phyloP scores from a whole-genome alignment of 2,329 filamentous ascomycete genomes.

The Immersiporthe knoxdaviesiana region DNA sequence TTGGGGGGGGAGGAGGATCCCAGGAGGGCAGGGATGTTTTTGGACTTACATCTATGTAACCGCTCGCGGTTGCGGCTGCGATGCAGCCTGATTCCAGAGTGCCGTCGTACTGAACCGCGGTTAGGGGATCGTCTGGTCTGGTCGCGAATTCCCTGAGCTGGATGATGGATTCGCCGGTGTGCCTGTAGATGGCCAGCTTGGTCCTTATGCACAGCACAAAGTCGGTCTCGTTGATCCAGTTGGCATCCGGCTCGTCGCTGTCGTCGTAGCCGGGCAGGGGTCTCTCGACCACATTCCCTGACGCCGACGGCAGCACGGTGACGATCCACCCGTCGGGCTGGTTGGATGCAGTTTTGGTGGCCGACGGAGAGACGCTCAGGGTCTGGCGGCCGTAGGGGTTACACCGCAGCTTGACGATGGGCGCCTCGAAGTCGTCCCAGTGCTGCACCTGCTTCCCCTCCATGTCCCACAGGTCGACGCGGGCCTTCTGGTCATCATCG shows the following conservation, averaged over 20 bases:
- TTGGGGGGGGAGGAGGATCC: background rate
- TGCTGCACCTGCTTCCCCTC: slow-evolving; percentile 57
- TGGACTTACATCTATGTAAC: slow-evolving; percentile 62
- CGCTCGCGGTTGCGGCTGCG: slow-evolving; percentile 64
- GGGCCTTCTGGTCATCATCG: slow-evolving; percentile 56
- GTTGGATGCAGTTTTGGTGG: slow-evolving; percentile 47
- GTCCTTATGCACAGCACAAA: slow-evolving; percentile 64
- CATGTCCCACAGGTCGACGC: slow-evolving; percentile 58
- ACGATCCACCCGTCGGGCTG: slow-evolving; percentile 49
- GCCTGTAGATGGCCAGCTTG: slow-evolving; percentile 53
- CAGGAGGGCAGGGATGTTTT: background rate
- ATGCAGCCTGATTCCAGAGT: slow-evolving; percentile 48
- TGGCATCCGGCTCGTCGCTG: slow-evolving; percentile 58
- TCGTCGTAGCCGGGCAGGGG: slow-evolving; percentile 53
- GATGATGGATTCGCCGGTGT: slow-evolving; percentile 50
- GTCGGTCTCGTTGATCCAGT: slow-evolving; percentile 62
- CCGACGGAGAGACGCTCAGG: slow-evolving; percentile 60
- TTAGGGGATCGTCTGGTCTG: slow-evolving; percentile 56
- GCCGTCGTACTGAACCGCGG: slow-evolving; percentile 60
- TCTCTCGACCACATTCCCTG: slow-evolving; percentile 51
- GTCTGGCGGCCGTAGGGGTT: slow-evolving; percentile 59
- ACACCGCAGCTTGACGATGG: slow-evolving; percentile 65
- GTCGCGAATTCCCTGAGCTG: slow-evolving; percentile 55
- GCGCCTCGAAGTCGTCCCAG: slow-evolving; percentile 62
- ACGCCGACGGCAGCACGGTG: slow-evolving; percentile 55